Base-by-base conservation (phyloP, 768 basidiomycete genomes). In the Basidioascus undulatus region DNA sequence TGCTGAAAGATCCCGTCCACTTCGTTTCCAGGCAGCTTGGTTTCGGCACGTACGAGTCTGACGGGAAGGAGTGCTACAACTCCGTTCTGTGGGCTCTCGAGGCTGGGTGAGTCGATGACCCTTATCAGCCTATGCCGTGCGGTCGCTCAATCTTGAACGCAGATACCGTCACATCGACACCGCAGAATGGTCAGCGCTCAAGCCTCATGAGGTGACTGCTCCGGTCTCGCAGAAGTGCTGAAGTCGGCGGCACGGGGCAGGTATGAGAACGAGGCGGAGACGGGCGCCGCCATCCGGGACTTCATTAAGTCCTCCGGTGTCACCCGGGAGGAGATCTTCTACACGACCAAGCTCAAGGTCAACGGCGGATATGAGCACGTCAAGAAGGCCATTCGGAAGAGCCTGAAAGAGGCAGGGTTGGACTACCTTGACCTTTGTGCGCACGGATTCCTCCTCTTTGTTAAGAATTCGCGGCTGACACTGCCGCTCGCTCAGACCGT, bases 191-290 rank as follows among this genome's bases (percentile, higher is more conserved):
- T 37, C 26, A 21, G 28, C 10, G 3, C 28, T 10, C 21, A 30
- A 21, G 9, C 31, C 20, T 21, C 18, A 10, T 20, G 26, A 6
- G 12, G 13, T 8, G 16, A 24, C 28, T 15, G 12, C 16, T n/a
- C 27, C 23, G 18, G 44, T 48, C 45, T 46, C 41, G 28, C 9
- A 28, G 32, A 16, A 13, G 7, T 26, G 19, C 44, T 68, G 65
- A 65, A 66, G 54, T 65, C 62, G 13, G 62, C 65, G 30, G 64
- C 61, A 45, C 66, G 64, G 64, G 66, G 67, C n/a, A n/a, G 62
- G 62, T 64, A 64, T 53, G 71, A 74, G 52, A 76, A 78, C 57
- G 76, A 80, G 53, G 58, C 55, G 35, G 68, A 73, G 46, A 70
- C 67, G 42, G 74, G 75, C 5, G 55, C 61, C 20, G 74, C 72